phyloP scores from a whole-genome alignment of 129 eudicot species.

The Erigeron canadensis region DNA sequence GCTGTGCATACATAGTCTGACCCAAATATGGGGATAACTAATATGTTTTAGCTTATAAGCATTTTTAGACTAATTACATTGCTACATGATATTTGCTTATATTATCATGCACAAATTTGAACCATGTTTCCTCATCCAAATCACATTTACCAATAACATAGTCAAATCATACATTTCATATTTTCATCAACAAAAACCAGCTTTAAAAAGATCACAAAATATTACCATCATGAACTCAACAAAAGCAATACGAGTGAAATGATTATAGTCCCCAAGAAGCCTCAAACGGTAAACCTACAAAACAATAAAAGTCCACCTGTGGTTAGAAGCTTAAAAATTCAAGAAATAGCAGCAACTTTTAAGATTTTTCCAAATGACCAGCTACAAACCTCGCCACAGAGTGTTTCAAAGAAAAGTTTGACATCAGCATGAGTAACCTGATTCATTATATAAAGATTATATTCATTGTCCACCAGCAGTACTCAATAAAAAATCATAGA shows the following conservation, averaged over 20 bases:
- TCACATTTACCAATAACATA: too few relatives aligned
- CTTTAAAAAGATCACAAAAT: not conserved
- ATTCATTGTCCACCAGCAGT: not conserved
- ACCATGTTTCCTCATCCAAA: too few relatives aligned
- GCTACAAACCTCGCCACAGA: slow-evolving; percentile 6
- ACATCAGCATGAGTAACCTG: not conserved
- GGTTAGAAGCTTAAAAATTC: not conserved
- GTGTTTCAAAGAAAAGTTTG: not conserved
- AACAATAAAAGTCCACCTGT: not conserved
- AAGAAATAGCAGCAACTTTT: not conserved
- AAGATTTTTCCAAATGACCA: not conserved
- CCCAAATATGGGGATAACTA: too few relatives aligned
- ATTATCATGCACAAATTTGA: too few relatives aligned
- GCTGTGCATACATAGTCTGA: too few relatives aligned
- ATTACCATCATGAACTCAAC: slow-evolving; percentile 5
- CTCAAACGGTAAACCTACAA: not conserved
- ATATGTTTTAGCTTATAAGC: too few relatives aligned
- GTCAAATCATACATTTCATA: too few relatives aligned
- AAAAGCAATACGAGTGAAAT: not conserved
- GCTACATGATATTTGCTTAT: too few relatives aligned
- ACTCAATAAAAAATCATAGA: not conserved
- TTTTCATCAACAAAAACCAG: not conserved
- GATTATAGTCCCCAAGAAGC: slow-evolving; percentile 2
- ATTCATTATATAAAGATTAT: not conserved
- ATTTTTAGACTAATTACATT: too few relatives aligned